Conservation (phyloP, 2,329 filamentous ascomycete species). For the Penicillium sp. region DNA sequence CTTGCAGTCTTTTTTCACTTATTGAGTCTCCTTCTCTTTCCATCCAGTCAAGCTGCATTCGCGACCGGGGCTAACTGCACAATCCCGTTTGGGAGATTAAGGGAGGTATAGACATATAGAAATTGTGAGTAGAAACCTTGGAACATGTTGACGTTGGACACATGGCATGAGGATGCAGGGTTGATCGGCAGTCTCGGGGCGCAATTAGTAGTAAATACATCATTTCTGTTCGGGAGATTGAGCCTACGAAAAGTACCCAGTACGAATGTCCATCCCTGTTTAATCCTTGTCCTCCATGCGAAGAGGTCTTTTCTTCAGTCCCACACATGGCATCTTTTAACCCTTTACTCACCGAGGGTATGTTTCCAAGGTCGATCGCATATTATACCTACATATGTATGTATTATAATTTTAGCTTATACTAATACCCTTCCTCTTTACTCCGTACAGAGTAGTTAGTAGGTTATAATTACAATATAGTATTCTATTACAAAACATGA, state of each 20-base stretch:
- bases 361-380: not conserved
- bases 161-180: conserved; percentile 16
- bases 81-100: not conserved
- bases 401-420: not conserved
- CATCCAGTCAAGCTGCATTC: conserved; percentile 4
- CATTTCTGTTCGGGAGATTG: not conserved
- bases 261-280: not conserved
- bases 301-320: not conserved
- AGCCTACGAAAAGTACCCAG: not conserved
- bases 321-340: not conserved
- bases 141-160: conserved; percentile 14
- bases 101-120: too few species aligned
- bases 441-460: too few species aligned
- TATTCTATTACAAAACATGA: conserved; percentile 2
- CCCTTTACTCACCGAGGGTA: not conserved
- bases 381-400: not conserved
- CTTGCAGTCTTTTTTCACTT: not conserved
- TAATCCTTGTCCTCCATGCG: not conserved
- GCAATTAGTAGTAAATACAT: not conserved
- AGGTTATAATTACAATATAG: not conserved
- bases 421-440: too few species aligned
- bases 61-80: conserved; percentile 5
- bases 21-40: conserved; percentile 4
- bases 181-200: not conserved
- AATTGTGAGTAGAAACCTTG: not conserved